Percentiles rank a stretch among this genome's conserved stretches.
Conservation (phyloP, 176 grass and related monocot species). For the Cenchrus purpureus region DNA sequence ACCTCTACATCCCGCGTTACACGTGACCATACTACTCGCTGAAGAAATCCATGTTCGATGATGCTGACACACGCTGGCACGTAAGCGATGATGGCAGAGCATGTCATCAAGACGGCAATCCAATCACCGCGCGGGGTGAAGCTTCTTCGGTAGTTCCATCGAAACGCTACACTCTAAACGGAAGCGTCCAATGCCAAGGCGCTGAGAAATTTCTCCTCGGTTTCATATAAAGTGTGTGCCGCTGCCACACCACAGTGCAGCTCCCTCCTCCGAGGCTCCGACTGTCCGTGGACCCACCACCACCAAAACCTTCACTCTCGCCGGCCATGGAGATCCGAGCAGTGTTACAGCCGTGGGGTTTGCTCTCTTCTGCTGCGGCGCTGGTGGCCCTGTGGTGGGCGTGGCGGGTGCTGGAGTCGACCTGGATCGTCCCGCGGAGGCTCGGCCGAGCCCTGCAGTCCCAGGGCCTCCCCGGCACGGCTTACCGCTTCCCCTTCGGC, state of each 20-base stretch:
- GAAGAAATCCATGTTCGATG: background rate
- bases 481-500: conserved; percentile 48
- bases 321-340: conserved; percentile 20
- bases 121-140: background rate
- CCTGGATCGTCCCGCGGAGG: conserved; percentile 44
- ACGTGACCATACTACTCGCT: conserved; percentile 28
- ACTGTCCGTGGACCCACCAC: background rate
- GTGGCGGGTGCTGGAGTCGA: background rate
- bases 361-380: conserved; percentile 6
- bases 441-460: conserved; percentile 39
- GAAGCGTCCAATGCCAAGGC: background rate
- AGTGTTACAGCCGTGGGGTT: conserved; percentile 6
- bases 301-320: background rate
- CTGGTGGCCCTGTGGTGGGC: conserved; percentile 33
- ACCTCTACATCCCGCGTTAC: conserved; percentile 27
- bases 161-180: background rate
- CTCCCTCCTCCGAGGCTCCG: background rate
- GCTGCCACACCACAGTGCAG: background rate
- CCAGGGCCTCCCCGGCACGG: conserved; percentile 55
- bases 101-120: background rate
- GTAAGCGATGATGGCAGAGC: conserved; percentile 31
- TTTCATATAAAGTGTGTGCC: background rate
- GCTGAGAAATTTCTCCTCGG: background rate
- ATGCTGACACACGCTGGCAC: background rate
- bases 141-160: conserved; percentile 43